Evolutionary conservation across 805 yeast genomes (phyloP).

Genomic region (Phaffomyces thermotolerans): DNA sequence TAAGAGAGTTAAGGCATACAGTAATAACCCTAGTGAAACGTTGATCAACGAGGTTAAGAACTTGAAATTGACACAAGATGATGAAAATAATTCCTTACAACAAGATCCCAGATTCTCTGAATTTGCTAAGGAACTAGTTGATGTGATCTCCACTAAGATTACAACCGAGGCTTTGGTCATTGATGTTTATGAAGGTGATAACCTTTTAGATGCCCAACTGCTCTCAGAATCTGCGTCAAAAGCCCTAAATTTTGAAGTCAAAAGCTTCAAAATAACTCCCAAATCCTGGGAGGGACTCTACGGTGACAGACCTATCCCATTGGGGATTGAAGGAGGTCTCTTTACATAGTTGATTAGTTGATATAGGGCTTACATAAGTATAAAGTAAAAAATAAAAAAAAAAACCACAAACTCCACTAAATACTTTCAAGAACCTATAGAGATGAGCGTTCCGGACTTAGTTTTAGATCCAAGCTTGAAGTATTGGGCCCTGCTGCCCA

Average conservation of each 20-base stretch:
- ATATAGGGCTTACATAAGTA: too few relatives aligned
- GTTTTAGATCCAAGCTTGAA: constrained; percentile 75
- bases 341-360: too few relatives aligned
- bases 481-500: constrained; percentile 88
- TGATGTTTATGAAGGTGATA: constrained; percentile 87
- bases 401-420: too few relatives aligned
- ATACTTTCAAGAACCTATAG: too few relatives aligned
- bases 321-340: constrained; percentile 70
- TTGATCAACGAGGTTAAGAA: constrained; percentile 1
- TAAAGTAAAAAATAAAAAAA: too few relatives aligned
- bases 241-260: constrained; percentile 20
- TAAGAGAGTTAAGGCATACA: neutral
- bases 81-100: neutral
- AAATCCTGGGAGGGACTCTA: constrained; percentile 81
- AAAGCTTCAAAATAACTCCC: constrained; percentile 44
- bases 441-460: constrained; percentile 39
- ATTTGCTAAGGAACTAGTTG: constrained; percentile 6
- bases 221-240: constrained; percentile 36
- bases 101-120: constrained; percentile 2
- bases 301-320: constrained; percentile 62
- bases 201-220: constrained; percentile 57
- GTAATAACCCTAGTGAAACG: neutral
- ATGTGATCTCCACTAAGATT: neutral
- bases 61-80: neutral
- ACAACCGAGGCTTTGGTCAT: constrained; percentile 38